Conservation (phyloP, 1,139 yeast species). For the Candida dubliniensis region DNA sequence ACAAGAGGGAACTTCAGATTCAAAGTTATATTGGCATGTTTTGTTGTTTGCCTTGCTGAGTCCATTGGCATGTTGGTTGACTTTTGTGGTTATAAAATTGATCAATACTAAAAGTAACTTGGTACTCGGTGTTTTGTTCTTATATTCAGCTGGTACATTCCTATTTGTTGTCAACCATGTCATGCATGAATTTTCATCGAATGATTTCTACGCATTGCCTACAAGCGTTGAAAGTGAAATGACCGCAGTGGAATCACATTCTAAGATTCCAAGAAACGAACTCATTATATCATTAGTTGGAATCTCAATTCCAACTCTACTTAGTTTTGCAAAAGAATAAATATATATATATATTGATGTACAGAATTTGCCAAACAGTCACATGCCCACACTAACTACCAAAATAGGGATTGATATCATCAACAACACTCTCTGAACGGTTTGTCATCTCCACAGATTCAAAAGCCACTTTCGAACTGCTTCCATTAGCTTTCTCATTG, state of each 20-base stretch:
- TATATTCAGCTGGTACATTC: constrained; percentile 75
- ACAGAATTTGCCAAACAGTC: too few relatives aligned
- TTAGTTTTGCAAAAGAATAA: constrained; percentile 16
- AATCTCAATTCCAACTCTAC: constrained; percentile 16
- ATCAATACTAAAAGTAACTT: constrained; percentile 32
- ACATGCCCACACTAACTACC: constrained; percentile 5
- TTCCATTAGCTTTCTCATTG: background rate
- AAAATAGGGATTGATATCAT: constrained; percentile 10
- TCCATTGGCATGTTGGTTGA: constrained; percentile 51
- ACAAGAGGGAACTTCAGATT: constrained; percentile 29
- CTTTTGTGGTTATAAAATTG: constrained; percentile 40
- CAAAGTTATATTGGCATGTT: constrained; percentile 42
- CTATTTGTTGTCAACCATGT: constrained; percentile 69
- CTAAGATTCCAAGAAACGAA: constrained; percentile 10
- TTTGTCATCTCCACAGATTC: constrained; percentile 5
- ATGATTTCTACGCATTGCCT: constrained; percentile 8
- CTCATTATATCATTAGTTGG: constrained; percentile 17
- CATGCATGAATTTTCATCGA: constrained; percentile 33
- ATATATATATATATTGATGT: constrained; percentile 2
- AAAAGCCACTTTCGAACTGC: constrained; percentile 1
- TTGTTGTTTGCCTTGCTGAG: constrained; percentile 51
- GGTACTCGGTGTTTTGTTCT: constrained; percentile 51
- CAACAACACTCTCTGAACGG: constrained; percentile 9
- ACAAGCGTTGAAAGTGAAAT: constrained; percentile 13
- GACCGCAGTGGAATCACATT: constrained; percentile 5